These are phyloP conservation scores for Solanum acaule DNA, from an alignment of 257 asterid genomes.

Conservation along the genomic window DNA sequence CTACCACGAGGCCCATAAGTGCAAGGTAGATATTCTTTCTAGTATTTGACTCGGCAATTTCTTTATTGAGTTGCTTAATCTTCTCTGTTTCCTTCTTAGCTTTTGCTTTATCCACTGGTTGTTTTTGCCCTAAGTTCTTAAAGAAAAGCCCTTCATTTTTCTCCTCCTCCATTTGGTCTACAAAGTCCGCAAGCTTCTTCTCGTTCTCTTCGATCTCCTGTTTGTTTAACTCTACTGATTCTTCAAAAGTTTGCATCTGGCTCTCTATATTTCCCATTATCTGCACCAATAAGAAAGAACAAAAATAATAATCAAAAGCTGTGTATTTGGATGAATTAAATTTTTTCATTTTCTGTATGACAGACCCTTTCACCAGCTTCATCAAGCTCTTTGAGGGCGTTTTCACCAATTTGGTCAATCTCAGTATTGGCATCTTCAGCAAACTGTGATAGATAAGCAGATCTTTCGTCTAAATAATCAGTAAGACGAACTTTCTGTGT, in stretches of 20 bases:
- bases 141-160: constrained; percentile 87
- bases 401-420: constrained; percentile 78
- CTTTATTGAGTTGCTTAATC: constrained; percentile 39
- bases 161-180: constrained; percentile 44
- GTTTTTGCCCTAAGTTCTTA: constrained; percentile 46
- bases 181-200: constrained; percentile 44
- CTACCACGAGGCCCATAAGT: constrained; percentile 49
- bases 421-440: constrained; percentile 89
- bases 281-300: constrained; percentile 39
- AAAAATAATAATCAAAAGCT: not conserved
- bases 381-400: constrained; percentile 76
- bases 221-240: constrained; percentile 60
- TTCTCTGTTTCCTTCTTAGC: constrained; percentile 56
- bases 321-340: not conserved
- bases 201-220: constrained; percentile 60
- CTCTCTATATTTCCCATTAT: constrained; percentile 77
- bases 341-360: not conserved
- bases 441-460: constrained; percentile 62
- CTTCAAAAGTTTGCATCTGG: constrained; percentile 85
- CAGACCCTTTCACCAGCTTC: constrained; percentile 77
- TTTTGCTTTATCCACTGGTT: constrained; percentile 43
- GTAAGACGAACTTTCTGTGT: constrained; percentile 75
- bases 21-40: constrained; percentile 71
- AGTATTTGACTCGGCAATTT: constrained; percentile 49
- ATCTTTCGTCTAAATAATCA: constrained; percentile 76